These are phyloP conservation scores for Pichia norvegensis DNA, from an alignment of 1,139 yeast genomes.

Conservation along the genomic window DNA sequence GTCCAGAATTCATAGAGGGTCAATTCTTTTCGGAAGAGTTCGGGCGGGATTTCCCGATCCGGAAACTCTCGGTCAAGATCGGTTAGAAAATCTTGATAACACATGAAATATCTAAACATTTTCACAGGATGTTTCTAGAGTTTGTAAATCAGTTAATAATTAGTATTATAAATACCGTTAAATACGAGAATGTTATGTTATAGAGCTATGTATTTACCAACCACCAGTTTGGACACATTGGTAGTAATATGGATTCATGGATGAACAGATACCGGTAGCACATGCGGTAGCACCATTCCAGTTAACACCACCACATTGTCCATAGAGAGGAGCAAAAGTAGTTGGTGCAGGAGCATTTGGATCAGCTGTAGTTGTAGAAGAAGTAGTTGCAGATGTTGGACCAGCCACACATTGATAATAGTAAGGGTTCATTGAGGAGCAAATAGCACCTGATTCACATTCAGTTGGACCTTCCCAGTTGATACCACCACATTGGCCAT, in stretches of 20 bases:
- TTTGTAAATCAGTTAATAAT: too few relatives aligned
- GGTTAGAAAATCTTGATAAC: too few relatives aligned
- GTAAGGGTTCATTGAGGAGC: slow-evolving; percentile 12
- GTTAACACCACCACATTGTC: slow-evolving; percentile 15
- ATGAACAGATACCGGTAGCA: slow-evolving; percentile 8
- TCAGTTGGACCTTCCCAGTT: slow-evolving; percentile 12
- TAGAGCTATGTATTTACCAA: not conserved
- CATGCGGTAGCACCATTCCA: slow-evolving; percentile 11
- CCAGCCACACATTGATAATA: slow-evolving; percentile 15
- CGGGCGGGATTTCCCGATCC: not conserved
- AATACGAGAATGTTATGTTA: too few relatives aligned
- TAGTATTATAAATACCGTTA: too few relatives aligned
- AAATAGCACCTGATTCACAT: slow-evolving; percentile 10
- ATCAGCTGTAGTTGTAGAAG: not conserved
- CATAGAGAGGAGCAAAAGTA: slow-evolving; percentile 5
- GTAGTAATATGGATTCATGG: slow-evolving; percentile 11
- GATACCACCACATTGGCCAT: slow-evolving; percentile 17
- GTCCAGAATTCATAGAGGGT: not conserved
- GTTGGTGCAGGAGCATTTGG: slow-evolving; percentile 2
- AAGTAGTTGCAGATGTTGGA: slow-evolving; percentile 6
- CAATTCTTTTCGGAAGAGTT: not conserved
- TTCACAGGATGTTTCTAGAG: too few relatives aligned
- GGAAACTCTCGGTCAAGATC: not conserved
- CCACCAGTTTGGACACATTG: slow-evolving; percentile 9
- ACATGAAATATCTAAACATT: too few relatives aligned